Evolutionary conservation across 2,329 filamentous ascomycete genomes (phyloP), one percentile per base, ranked within the genome.

Genomic region (Colletotrichum echinochloae): DNA sequence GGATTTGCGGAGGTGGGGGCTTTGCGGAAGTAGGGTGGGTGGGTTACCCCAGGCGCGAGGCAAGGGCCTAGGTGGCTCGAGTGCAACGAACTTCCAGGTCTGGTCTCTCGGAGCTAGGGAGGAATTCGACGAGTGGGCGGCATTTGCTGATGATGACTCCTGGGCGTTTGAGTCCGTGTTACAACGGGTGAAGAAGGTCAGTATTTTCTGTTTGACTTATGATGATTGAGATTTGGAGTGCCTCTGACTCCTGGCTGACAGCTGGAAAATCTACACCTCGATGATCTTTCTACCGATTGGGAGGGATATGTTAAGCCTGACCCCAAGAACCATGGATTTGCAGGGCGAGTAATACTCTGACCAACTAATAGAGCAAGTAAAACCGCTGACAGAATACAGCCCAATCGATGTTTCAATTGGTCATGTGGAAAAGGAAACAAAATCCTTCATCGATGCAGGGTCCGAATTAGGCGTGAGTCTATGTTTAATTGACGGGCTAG

Each of bases 71-170:
- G 87, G 87, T 1, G 87, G 87, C 1, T 83, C 82, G 4, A 85
- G 80, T 62, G 84, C 85, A 9, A 85, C 88, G 73, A 89, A 89
- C 75, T 89, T 88, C 66, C 83, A 83, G 20, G 83, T 86, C 18
- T 90, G 83, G 76, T 85, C 82, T 3, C 73, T 86, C 33, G 90
- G 90, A 3, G 83, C 87, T 1, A 79, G 81, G 1, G 88, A 88
- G 61, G 90, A 92, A 72, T 91, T 89, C 70, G 84, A 92, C 35
- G 83, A 87, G 63, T 91, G 89, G 88, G 88, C 88, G 1, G 78
- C 81, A 0, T 71, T 86, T 2, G 85, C 88, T 0, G 87, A 79
- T 0, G 89, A 92, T 72, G 83, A 88, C 5, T 76, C 79, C 0
- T 92, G 66, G 66, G 66, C 55, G 1, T 70, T 70, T 14, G 48